Evolutionary conservation across 768 basidiomycete genomes (phyloP).

Genomic region (Boletus tomentosulus): DNA sequence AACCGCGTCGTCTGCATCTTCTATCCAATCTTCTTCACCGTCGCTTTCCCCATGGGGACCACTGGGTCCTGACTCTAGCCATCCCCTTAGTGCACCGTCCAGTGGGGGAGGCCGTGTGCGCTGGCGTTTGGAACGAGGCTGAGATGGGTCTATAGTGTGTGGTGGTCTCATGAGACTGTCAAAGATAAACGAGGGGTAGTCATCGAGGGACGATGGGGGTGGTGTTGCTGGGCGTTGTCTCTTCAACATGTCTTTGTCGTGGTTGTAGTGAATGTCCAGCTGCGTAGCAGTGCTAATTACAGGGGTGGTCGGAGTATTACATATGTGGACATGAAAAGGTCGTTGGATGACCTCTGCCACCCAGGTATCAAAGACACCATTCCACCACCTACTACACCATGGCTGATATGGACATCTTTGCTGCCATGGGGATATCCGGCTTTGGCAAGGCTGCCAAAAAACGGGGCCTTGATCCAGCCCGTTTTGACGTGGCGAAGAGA

Average conservation of each 20-base stretch:
- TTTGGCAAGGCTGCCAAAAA: constrained; percentile 75
- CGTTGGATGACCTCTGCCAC: constrained; percentile 19
- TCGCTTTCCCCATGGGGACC: constrained; percentile 19
- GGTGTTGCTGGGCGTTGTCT: constrained; percentile 48
- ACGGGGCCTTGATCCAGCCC: constrained; percentile 64
- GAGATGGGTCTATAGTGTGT: constrained; percentile 7
- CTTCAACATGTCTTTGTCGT: constrained; percentile 44
- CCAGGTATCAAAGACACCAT: background rate
- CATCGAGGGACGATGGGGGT: constrained; percentile 31
- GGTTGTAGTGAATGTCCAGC: background rate
- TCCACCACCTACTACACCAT: constrained; percentile 27
- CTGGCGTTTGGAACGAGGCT: constrained; percentile 48
- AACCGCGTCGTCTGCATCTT: constrained; percentile 34
- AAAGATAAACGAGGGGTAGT: constrained; percentile 19
- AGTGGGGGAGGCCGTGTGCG: constrained; percentile 49
- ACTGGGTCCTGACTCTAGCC: constrained; percentile 24
- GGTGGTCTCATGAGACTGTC: constrained; percentile 9
- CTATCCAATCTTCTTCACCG: constrained; percentile 32
- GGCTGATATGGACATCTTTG: constrained; percentile 66
- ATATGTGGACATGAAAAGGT: constrained; percentile 4
- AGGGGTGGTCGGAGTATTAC: constrained; percentile 20
- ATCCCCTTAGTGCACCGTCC: constrained; percentile 51
- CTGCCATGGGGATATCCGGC: constrained; percentile 79
- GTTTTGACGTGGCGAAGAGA: constrained; percentile 75
- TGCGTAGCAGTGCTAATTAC: background rate